A percentile compares a stretch with the other conserved stretches of the same genome.
Evolutionary conservation across 495 filamentous ascomycete genomes (phyloP).

Genomic region (Tuber aestivum): DNA sequence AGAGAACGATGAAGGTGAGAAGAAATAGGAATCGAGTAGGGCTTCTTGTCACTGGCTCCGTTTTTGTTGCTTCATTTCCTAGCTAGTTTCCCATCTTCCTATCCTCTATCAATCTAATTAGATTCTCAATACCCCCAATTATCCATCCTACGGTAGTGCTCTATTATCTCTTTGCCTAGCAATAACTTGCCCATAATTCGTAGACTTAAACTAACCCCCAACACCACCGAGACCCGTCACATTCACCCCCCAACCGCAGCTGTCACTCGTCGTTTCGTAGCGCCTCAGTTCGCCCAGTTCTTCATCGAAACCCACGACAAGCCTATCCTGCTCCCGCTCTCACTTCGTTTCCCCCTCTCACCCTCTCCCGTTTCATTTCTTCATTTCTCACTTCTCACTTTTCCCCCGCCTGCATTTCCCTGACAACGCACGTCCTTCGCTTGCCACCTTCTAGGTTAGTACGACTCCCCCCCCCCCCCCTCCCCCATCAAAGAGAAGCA

Average conservation of each 20-base stretch:
- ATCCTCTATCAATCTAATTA: neutral
- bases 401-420: conserved; percentile 23
- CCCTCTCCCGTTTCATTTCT: conserved; percentile 4
- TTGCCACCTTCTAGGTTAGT: conserved; percentile 22
- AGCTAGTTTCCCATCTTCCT: neutral
- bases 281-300: neutral
- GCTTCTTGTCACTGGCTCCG: neutral
- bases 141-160: neutral
- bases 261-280: conserved; percentile 2
- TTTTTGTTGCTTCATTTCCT: neutral
- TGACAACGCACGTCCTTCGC: conserved; percentile 32
- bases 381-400: conserved; percentile 39
- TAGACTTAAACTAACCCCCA: neutral
- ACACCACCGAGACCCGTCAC: neutral
- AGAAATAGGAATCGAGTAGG: neutral
- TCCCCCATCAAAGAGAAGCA: conserved; percentile 13
- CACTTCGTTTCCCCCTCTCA: conserved; percentile 23
- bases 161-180: neutral
- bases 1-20: neutral
- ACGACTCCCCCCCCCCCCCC: conserved; percentile 8
- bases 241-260: neutral
- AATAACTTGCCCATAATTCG: neutral
- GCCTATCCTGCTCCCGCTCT: conserved; percentile 15
- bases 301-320: conserved; percentile 13
- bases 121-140: neutral